Conservation (phyloP, 1,284 basidiomycete genomes). For the Wallemia mellicola region DNA sequence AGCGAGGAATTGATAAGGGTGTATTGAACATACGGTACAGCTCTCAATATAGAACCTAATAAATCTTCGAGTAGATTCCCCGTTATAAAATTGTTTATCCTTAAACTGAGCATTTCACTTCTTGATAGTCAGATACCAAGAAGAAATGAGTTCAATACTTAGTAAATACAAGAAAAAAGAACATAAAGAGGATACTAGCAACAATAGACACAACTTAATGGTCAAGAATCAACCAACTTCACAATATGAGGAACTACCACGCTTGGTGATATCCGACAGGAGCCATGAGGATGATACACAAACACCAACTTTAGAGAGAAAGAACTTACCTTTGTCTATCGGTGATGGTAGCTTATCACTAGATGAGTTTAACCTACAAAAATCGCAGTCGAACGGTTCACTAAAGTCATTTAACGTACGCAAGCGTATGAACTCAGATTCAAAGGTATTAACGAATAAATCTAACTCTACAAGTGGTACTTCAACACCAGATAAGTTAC, state of each 20-base stretch:
- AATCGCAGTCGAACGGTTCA: not conserved
- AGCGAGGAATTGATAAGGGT: not conserved
- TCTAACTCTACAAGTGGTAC: not conserved
- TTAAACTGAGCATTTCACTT: not conserved
- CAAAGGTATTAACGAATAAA: not conserved
- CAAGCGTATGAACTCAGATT: not conserved
- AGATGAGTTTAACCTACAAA: not conserved
- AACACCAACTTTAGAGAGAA: not conserved
- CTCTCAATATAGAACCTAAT: not conserved
- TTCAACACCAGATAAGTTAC: not conserved
- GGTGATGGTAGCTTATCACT: not conserved
- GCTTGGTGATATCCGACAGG: not conserved
- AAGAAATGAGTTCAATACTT: not conserved
- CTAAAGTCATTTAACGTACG: not conserved
- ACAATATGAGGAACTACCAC: not conserved
- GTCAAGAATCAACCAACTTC: not conserved
- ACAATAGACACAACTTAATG: not conserved
- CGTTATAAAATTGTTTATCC: not conserved
- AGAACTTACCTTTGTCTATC: not conserved
- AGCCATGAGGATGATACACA: not conserved
- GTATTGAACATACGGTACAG: not conserved
- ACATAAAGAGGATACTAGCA: not conserved
- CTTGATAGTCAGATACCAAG: not conserved
- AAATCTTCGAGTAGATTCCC: not conserved
- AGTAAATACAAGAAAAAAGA: not conserved